Evolutionary conservation across 345 rosid genomes (phyloP), one percentile per base, ranked within the genome.

Genomic region (Syzygium grande): DNA sequence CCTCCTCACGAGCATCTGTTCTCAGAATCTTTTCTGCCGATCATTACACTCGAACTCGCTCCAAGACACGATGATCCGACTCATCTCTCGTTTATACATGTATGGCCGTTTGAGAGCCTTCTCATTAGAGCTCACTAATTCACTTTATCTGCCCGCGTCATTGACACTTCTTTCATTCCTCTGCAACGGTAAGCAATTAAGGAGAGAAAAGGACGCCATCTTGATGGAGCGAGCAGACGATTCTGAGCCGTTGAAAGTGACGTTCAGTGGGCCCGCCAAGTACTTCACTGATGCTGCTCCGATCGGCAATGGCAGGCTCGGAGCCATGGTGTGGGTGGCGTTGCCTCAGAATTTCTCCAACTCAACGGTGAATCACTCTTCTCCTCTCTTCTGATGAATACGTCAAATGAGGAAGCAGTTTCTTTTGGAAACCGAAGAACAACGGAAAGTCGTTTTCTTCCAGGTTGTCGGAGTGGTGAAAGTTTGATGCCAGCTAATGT

Each of bases 281-380:
- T 90, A 94, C 87, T 98, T 97, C 96, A 96, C 98, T 11, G 99
- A 98, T 86, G 94, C 99, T 29, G 91, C 94, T 89, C 99, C 99
- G 15, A 91, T 96, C 51, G 98, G 98, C 1, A 98, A 98, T 93
- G 99, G 99, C 43, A 96, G 99, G 19, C 89, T 98, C 23, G 99
- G 98, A 53, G 99, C 99, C 52, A 96, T 96, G 95, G 90, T 98
- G 56, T 96, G 97, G 99, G 98, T 58, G 98, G 98, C 13, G 95
- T 94, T 89, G 88, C 94, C 7, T 89, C 96, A 12, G 98, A 96
- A 85, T 92, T 91, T 88, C 89, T 97, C 83, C 96, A 95, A 90
- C 94, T 97, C 91, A 95, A 96, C 17, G 98, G 99, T 97, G 12
- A 41, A 84, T 29, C n/a, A 23, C 87, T 5, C 29, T 43, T 46